phyloP scores from a whole-genome alignment of 2,329 filamentous ascomycete genomes.

The Zymoseptoria crescenta region DNA sequence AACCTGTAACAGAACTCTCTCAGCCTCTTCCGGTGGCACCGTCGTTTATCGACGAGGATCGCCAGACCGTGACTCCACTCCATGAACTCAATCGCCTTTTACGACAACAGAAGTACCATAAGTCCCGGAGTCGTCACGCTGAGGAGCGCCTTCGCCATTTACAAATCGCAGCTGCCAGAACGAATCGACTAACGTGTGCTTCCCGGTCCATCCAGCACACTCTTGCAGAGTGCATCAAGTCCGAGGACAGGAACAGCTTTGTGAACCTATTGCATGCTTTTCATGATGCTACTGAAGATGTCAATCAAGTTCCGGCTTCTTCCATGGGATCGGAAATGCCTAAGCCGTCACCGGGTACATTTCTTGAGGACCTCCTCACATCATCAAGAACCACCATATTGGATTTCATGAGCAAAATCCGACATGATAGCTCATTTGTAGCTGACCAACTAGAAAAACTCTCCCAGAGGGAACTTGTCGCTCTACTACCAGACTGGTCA shows the following conservation, averaged over 20 bases:
- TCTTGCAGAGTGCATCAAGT: slow-evolving; percentile 68
- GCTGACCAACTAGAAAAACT: slow-evolving; percentile 73
- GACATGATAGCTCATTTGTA: slow-evolving; percentile 81
- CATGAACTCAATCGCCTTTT: slow-evolving; percentile 73
- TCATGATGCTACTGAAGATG: slow-evolving; percentile 67
- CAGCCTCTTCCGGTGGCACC: not conserved
- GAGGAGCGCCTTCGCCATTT: slow-evolving; percentile 66
- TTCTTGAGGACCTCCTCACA: slow-evolving; percentile 62
- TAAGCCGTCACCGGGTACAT: slow-evolving; percentile 34
- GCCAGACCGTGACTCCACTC: slow-evolving; percentile 29
- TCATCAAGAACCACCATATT: slow-evolving; percentile 68
- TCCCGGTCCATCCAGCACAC: slow-evolving; percentile 68
- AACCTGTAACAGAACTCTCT: not conserved
- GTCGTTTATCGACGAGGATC: slow-evolving; percentile 2
- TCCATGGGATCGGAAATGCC: slow-evolving; percentile 40
- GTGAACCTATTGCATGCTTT: slow-evolving; percentile 67
- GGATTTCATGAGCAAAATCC: slow-evolving; percentile 70
- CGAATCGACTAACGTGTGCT: slow-evolving; percentile 64
- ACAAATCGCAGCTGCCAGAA: slow-evolving; percentile 66
- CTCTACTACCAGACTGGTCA: slow-evolving; percentile 70
- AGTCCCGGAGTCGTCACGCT: slow-evolving; percentile 68
- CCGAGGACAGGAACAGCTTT: slow-evolving; percentile 72
- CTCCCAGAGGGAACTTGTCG: slow-evolving; percentile 65
- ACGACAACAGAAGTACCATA: slow-evolving; percentile 70
- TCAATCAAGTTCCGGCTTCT: slow-evolving; percentile 50